phyloP scores from a whole-genome alignment of 371 early-diverging fungal genomes.

The Mortierella sp. region DNA sequence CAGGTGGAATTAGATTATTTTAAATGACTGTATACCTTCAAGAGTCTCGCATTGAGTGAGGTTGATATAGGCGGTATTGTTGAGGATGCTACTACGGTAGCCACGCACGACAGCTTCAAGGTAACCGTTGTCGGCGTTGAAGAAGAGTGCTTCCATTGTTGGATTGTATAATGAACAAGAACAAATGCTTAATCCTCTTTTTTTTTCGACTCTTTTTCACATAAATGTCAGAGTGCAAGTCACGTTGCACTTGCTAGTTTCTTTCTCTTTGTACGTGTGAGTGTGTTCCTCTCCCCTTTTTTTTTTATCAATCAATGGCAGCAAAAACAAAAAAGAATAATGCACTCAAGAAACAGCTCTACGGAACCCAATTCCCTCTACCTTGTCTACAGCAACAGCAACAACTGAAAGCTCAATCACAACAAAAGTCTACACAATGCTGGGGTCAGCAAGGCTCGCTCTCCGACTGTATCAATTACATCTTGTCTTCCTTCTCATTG shows the following conservation, averaged over 20 bases:
- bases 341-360: slow-evolving; percentile 28
- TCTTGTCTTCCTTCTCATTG: slow-evolving; percentile 2
- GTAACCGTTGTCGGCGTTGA: slow-evolving; percentile 93
- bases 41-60: slow-evolving; percentile 98
- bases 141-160: slow-evolving; percentile 68
- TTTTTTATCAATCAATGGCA: slow-evolving; percentile 17
- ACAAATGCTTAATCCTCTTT: neutral
- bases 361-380: slow-evolving; percentile 39
- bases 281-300: neutral
- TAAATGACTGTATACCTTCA: slow-evolving; percentile 75
- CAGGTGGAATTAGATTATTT: neutral
- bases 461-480: neutral
- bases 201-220: slow-evolving; percentile 5
- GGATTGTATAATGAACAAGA: neutral
- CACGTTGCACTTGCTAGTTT: neutral
- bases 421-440: neutral
- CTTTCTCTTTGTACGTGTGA: neutral
- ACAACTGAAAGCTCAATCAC: slow-evolving; percentile 2
- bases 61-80: slow-evolving; percentile 87
- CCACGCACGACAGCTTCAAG: slow-evolving; percentile 97
- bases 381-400: slow-evolving; percentile 26
- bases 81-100: slow-evolving; percentile 90
- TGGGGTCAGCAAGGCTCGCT: slow-evolving; percentile 16
- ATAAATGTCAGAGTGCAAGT: neutral
- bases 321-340: slow-evolving; percentile 33